A percentile compares a stretch with the other conserved stretches of the same genome.
Conservation (phyloP, 768 basidiomycete genomes). For the Tylopilus felleus region DNA sequence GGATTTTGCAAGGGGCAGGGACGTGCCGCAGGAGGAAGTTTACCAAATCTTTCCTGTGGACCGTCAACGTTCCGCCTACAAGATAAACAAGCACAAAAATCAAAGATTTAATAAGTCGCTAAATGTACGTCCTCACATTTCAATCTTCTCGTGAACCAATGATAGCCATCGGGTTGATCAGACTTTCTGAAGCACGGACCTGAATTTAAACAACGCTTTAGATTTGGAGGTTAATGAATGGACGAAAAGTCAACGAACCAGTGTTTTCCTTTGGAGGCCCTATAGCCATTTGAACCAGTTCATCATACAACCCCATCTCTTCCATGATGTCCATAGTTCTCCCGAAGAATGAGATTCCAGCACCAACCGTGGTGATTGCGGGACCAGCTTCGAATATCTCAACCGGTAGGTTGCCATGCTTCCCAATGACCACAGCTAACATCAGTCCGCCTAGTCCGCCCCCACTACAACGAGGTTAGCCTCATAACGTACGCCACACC, state of each 20-base stretch:
- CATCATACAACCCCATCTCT: conserved; percentile 37
- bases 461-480: conserved; percentile 24
- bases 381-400: conserved; percentile 42
- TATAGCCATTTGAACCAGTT: conserved; percentile 18
- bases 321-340: conserved; percentile 43
- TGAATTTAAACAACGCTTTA: conserved; percentile 1
- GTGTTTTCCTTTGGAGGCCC: conserved; percentile 18
- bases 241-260: conserved; percentile 5
- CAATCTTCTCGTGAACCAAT: conserved; percentile 22
- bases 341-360: conserved; percentile 45
- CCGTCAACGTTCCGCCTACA: conserved; percentile 27
- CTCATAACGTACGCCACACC: neutral
- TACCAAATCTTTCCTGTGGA: conserved; percentile 40
- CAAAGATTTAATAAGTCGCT: neutral
- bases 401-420: conserved; percentile 28
- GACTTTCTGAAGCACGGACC: conserved; percentile 30
- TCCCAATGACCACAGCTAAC: conserved; percentile 30
- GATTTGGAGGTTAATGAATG: neutral
- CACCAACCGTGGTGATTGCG: conserved; percentile 40
- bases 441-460: conserved; percentile 38
- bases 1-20: conserved; percentile 25
- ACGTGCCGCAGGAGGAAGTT: conserved; percentile 30
- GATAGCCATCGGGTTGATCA: conserved; percentile 32
- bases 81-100: neutral
- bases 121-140: conserved; percentile 17